These are phyloP conservation scores for Betula pendula DNA, from an alignment of 306 rosid genomes.

Conservation along the genomic window DNA sequence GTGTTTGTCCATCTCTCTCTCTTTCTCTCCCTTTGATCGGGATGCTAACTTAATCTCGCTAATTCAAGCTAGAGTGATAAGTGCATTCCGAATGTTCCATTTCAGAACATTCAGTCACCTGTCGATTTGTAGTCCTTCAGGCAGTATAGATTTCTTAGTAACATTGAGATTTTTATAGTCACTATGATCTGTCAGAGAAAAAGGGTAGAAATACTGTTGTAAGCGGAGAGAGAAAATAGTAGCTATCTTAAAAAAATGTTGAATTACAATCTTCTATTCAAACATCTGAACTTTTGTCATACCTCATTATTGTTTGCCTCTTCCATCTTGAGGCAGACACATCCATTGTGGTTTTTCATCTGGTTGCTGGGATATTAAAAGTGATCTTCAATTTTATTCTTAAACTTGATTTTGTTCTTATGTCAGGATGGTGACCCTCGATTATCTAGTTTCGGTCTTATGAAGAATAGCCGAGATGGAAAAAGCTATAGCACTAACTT, in stretches of 20 bases:
- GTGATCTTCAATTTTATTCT: background rate
- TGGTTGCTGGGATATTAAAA: background rate
- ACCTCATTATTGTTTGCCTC: slow-evolving; percentile 1
- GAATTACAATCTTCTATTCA: background rate
- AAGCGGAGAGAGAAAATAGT: background rate
- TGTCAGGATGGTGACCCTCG: slow-evolving; percentile 93
- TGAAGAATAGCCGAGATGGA: slow-evolving; percentile 95
- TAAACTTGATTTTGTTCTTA: slow-evolving; percentile 14
- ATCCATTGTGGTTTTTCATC: background rate
- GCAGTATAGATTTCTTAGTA: background rate
- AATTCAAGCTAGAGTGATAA: too few species aligned
- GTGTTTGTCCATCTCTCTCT: too few species aligned
- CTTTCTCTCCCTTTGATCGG: too few species aligned
- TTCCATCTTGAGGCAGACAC: background rate
- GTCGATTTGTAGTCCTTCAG: background rate
- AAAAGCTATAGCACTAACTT: slow-evolving; percentile 97
- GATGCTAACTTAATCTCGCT: too few species aligned
- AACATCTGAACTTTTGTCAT: background rate
- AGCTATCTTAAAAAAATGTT: background rate
- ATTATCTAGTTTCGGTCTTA: slow-evolving; percentile 91
- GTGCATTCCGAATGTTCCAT: too few species aligned
- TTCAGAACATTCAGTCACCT: background rate
- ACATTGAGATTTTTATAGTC: background rate
- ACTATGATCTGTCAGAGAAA: background rate
- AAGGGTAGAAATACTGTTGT: background rate